A percentile compares a stretch with the other conserved stretches of the same genome.
These are phyloP conservation scores for Corylus heterophylla DNA, from an alignment of 306 rosid species.

Conservation along the genomic window DNA sequence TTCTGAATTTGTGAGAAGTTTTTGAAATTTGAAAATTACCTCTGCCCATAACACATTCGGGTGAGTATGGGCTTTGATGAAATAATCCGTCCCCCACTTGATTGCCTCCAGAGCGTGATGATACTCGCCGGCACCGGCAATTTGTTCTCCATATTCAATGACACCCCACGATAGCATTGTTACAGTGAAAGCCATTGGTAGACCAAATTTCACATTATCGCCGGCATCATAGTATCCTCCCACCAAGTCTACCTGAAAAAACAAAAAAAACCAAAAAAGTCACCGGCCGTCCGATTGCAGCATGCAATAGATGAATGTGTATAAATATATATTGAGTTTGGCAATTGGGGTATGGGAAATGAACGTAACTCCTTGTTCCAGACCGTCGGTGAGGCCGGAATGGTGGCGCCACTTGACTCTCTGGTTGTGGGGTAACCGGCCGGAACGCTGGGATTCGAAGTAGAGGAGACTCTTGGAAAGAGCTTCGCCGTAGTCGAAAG, in stretches of 20 bases:
- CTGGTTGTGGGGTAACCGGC: conserved; percentile 77
- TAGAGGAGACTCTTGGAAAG: conserved; percentile 73
- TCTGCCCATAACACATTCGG: conserved; percentile 76
- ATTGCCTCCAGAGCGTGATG: conserved; percentile 72
- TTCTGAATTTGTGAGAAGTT: neutral
- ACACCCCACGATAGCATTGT: conserved; percentile 84
- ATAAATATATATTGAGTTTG: neutral
- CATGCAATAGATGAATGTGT: neutral
- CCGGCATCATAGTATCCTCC: conserved; percentile 97
- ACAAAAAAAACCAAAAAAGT: neutral
- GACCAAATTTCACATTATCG: conserved; percentile 80
- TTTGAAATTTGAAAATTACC: conserved; percentile 30
- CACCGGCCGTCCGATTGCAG: neutral
- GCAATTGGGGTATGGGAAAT: neutral
- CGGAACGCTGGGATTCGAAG: conserved; percentile 89
- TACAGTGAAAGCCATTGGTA: conserved; percentile 86
- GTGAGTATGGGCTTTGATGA: conserved; percentile 77
- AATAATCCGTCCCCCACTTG: conserved; percentile 95
- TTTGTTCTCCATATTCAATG: conserved; percentile 53
- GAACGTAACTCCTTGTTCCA: conserved; percentile 66
- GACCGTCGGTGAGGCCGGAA: conserved; percentile 81
- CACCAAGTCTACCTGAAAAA: conserved; percentile 74
- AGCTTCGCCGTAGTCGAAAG: conserved; percentile 60
- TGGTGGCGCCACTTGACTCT: conserved; percentile 81
- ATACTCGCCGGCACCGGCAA: conserved; percentile 58